Evolutionary conservation across 139 green algal species (phyloP), one percentile per base, ranked within the genome.

Genomic region (Klebsormidium nitens): DNA sequence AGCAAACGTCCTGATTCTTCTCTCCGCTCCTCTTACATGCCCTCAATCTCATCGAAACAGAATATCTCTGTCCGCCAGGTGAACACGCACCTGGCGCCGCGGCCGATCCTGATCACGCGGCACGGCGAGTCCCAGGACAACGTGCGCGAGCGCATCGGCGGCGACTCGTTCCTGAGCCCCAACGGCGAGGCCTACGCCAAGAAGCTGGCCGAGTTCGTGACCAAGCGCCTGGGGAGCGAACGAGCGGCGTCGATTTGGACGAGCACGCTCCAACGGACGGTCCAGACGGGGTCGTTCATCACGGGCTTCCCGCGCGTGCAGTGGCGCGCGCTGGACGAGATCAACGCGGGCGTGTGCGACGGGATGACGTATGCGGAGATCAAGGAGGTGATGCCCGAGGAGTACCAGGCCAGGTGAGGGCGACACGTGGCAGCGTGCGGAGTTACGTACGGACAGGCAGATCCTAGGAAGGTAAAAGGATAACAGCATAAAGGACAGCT

Each of bases 231-330:
- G 3, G 31, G 28, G 14, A 34, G 17, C 35, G 67, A 75, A 36
- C 5, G 34, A 11, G 52, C 55, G 14, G 67, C 67, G 26, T 75
- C 67, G n/a, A 87, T 96, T 26, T 97, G 92, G 92, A 97, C 92
- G 5, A 93, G 83, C 66, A 97, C 92, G 0, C 75, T 97, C 36
- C 79, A 86, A 73, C 85, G 93, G 52, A 98, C 93, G 40, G 94
- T 97, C 55, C 79, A 89, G 64, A 98, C 93, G 0, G 92, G 91
- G 5, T 68, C 83, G 37, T 69, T 85, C 69, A 82, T 97, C 59
- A 82, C 82, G 23, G 89, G 87, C 1, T 75, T 75, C 62, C 89
- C 91, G 17, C 69, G 72, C 38, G 71, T 79, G 42, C 71, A 73
- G 28, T 79, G 71, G 52, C 38, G 71, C 6, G 67, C 66, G 40